phyloP scores from a whole-genome alignment of 108 stramenopile species.

The Epipyxis sp. region DNA sequence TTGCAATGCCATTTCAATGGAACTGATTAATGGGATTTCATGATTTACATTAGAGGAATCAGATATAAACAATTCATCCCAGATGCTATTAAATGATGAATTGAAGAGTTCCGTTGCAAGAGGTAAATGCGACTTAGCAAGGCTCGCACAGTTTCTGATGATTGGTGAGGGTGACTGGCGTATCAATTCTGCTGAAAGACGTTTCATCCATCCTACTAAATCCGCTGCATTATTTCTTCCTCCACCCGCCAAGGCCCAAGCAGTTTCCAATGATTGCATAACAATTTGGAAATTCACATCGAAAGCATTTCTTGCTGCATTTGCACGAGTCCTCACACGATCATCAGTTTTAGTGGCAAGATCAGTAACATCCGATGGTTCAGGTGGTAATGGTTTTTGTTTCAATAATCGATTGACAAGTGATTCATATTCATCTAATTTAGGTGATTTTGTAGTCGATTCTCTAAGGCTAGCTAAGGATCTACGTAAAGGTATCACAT shows the following conservation, averaged over 20 bases:
- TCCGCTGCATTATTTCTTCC: background rate
- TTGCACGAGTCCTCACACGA: constrained; percentile 4
- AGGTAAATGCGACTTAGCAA: constrained; percentile 11
- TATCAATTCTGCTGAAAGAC: constrained; percentile 20
- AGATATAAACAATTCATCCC: constrained; percentile 23
- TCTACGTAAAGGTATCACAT: constrained; percentile 7
- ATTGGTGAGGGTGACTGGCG: constrained; percentile 34
- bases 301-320: background rate
- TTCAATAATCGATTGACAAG: constrained; percentile 15
- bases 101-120: constrained; percentile 34
- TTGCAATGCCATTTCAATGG: constrained; percentile 16
- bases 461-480: background rate
- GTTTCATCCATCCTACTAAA: constrained; percentile 12
- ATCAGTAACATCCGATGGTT: background rate
- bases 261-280: constrained; percentile 3
- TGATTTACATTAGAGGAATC: background rate
- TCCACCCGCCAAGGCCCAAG: constrained; percentile 24
- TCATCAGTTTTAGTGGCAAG: background rate
- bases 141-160: constrained; percentile 21
- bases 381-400: background rate
- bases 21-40: constrained; percentile 3
- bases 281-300: background rate
- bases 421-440: constrained; percentile 21
- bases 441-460: background rate
- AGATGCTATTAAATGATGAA: constrained; percentile 1